A percentile compares a stretch with the other conserved stretches of the same genome.
phyloP scores from a whole-genome alignment of 2,329 filamentous ascomycete species.

The Aspergillus tamarii region DNA sequence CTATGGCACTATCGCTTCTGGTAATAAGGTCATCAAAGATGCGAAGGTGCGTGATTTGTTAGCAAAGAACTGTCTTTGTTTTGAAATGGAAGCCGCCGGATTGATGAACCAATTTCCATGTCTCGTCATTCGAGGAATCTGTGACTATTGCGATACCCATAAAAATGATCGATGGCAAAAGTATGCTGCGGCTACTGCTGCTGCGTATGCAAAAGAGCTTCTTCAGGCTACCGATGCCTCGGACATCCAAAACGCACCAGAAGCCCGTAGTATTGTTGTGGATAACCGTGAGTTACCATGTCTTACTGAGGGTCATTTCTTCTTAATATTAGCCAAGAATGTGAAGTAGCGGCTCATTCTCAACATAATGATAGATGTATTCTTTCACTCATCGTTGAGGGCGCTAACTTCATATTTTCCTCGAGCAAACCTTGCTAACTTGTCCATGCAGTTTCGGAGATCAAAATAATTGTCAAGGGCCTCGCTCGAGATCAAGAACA shows the following conservation, averaged over 20 bases:
- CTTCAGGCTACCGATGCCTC: background rate
- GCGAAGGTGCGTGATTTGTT: background rate
- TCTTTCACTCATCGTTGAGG: no score
- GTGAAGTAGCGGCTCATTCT: no score
- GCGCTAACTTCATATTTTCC: no score
- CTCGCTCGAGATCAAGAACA: background rate
- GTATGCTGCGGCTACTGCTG: slow-evolving; percentile 7
- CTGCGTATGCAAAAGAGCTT: slow-evolving; percentile 7
- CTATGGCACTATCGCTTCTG: slow-evolving; percentile 10
- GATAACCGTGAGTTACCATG: background rate
- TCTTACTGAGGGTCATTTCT: no score
- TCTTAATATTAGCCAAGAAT: no score
- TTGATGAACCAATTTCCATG: slow-evolving; percentile 9
- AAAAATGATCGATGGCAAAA: slow-evolving; percentile 12
- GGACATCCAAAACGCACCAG: background rate
- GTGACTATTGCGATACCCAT: slow-evolving; percentile 12
- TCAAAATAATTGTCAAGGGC: background rate
- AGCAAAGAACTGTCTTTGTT: slow-evolving; percentile 2
- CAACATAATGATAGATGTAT: no score
- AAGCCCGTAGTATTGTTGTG: background rate
- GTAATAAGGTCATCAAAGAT: slow-evolving; percentile 5
- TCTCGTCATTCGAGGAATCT: slow-evolving; percentile 9
- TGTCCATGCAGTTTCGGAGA: background rate
- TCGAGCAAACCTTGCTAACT: background rate
- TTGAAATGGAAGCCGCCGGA: slow-evolving; percentile 12